A percentile compares a stretch with the other conserved stretches of the same genome.
Conservation (phyloP, 306 rosid genomes). For the cucumber (Cucumis sativus) region DNA sequence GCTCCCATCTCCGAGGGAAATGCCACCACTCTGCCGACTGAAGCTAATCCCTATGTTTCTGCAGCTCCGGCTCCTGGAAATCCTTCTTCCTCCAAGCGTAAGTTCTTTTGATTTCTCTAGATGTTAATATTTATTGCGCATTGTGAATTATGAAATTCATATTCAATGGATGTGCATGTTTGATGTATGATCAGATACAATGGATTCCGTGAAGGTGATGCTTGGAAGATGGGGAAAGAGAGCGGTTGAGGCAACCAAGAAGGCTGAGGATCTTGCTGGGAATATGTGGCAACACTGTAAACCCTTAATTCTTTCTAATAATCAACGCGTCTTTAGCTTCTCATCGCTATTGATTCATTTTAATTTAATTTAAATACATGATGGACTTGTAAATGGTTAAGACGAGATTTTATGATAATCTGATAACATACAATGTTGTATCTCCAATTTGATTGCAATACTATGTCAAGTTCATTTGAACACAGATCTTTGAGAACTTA, state of each 20-base stretch:
- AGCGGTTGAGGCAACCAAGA: slow-evolving; percentile 90
- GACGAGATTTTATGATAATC: background rate
- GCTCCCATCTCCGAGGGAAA: slow-evolving; percentile 33
- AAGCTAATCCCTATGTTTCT: slow-evolving; percentile 69
- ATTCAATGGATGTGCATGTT: background rate
- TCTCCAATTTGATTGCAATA: background rate
- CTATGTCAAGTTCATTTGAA: background rate
- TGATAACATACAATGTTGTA: background rate
- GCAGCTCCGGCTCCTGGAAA: slow-evolving; percentile 40
- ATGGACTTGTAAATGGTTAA: background rate
- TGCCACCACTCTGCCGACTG: slow-evolving; percentile 65
- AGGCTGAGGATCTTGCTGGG: slow-evolving; percentile 90
- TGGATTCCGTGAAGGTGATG: slow-evolving; percentile 71
- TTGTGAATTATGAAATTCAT: background rate
- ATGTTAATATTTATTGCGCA: background rate
- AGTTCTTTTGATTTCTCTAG: slow-evolving; percentile 3
- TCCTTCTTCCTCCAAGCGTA: slow-evolving; percentile 39
- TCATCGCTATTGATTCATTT: background rate
- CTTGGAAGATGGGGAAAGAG: slow-evolving; percentile 88
- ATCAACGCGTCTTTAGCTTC: background rate
- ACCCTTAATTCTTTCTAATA: slow-evolving; percentile 1
- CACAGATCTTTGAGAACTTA: background rate
- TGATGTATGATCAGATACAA: slow-evolving; percentile 31
- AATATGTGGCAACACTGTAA: slow-evolving; percentile 97
- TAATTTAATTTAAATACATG: background rate